Evolutionary conservation across 768 basidiomycete genomes (phyloP).

Genomic region (Phlebiopsis gigantea): DNA sequence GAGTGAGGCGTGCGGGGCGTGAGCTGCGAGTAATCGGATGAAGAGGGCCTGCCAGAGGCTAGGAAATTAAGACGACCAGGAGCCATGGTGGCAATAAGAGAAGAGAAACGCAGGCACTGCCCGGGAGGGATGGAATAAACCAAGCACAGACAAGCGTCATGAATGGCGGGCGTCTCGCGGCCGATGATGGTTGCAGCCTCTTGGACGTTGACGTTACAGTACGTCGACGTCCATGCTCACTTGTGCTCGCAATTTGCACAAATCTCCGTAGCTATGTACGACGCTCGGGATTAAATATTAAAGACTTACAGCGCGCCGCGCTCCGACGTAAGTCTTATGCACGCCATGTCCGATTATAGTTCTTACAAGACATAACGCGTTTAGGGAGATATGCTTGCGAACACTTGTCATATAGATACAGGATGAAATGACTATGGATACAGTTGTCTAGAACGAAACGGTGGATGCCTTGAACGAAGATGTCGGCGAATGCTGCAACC

Average conservation of each 20-base stretch:
- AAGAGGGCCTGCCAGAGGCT: conserved; percentile 17
- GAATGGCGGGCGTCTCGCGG: background rate
- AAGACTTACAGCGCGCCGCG: too few relatives aligned
- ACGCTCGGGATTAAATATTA: too few relatives aligned
- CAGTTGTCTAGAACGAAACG: conserved; percentile 5
- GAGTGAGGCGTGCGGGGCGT: conserved; percentile 64
- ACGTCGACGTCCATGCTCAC: too few relatives aligned
- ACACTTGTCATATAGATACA: too few relatives aligned
- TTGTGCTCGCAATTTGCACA: too few relatives aligned
- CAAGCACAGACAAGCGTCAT: background rate
- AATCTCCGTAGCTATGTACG: too few relatives aligned
- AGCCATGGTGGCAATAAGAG: conserved; percentile 1
- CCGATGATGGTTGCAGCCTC: background rate
- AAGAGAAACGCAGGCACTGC: background rate
- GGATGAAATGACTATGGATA: conserved; percentile 12
- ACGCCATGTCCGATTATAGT: too few relatives aligned
- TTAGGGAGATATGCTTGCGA: background rate
- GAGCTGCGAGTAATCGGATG: conserved; percentile 23
- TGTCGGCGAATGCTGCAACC: background rate
- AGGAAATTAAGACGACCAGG: conserved; percentile 9
- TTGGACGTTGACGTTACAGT: background rate
- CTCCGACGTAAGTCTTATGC: too few relatives aligned
- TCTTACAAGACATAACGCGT: background rate
- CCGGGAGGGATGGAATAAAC: background rate
- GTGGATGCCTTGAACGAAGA: background rate